Percentiles rank a stretch among this genome's conserved stretches.
Evolutionary conservation across 306 rosid genomes (phyloP).

Genomic region (Cucumis hystrix): DNA sequence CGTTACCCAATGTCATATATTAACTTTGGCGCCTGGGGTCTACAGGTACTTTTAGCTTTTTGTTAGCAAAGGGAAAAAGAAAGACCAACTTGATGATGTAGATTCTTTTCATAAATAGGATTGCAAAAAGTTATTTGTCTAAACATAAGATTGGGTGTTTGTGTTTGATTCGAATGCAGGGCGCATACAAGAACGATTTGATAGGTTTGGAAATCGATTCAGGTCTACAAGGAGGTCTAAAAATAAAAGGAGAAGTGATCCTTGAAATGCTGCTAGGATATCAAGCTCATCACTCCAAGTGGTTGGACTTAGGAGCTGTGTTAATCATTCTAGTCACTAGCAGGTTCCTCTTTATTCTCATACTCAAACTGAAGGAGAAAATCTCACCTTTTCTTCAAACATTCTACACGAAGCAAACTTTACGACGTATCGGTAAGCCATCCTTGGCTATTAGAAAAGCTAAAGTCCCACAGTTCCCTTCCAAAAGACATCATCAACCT

Average conservation of each 20-base stretch:
- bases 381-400: slow-evolving; percentile 36
- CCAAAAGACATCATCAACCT: slow-evolving; percentile 55
- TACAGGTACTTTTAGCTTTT: slow-evolving; percentile 37
- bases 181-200: slow-evolving; percentile 81
- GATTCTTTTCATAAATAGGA: background rate
- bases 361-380: slow-evolving; percentile 61
- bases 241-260: slow-evolving; percentile 55
- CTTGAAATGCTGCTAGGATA: slow-evolving; percentile 51
- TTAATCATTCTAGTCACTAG: slow-evolving; percentile 26
- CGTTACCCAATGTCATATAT: slow-evolving; percentile 76
- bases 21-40: slow-evolving; percentile 77
- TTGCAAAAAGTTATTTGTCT: background rate
- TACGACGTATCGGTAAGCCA: slow-evolving; percentile 13
- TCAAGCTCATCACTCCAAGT: slow-evolving; percentile 45
- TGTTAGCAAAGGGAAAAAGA: background rate
- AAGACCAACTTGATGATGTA: background rate
- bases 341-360: slow-evolving; percentile 51
- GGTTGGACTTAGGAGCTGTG: slow-evolving; percentile 85
- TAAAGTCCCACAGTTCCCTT: slow-evolving; percentile 44
- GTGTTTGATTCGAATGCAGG: slow-evolving; percentile 29
- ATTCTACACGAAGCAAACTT: slow-evolving; percentile 34
- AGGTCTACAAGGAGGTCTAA: slow-evolving; percentile 31
- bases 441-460: background rate
- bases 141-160: background rate
- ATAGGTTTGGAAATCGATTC: slow-evolving; percentile 65